Conservation (phyloP, 495 filamentous ascomycete species). For the Aspergillus haitiensis region DNA sequence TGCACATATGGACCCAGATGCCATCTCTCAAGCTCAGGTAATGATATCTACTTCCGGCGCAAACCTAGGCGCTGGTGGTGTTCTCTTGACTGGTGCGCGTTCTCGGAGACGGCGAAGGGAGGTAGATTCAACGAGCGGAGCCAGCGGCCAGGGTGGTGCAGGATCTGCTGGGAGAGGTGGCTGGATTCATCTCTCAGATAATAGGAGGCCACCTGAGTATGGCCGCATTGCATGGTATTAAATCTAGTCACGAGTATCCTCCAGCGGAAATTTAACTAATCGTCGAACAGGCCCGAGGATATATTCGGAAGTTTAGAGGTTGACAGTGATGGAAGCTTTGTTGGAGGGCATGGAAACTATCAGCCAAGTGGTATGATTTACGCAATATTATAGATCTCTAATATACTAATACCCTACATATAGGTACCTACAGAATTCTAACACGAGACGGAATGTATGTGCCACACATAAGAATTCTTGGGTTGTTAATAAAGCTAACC, state of each 20-base stretch:
- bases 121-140: conserved; percentile 67
- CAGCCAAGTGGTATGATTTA: conserved; percentile 53
- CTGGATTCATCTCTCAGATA: conserved; percentile 85
- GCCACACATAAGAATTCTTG: background rate
- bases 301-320: conserved; percentile 93
- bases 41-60: conserved; percentile 78
- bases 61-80: conserved; percentile 63
- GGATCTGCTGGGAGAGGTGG: conserved; percentile 83
- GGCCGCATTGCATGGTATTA: conserved; percentile 76
- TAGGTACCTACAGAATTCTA: conserved; percentile 55
- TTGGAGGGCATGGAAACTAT: conserved; percentile 57
- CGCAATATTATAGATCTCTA: background rate
- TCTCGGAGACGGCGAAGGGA: conserved; percentile 39
- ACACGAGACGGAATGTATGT: conserved; percentile 64
- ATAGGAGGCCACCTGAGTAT: conserved; percentile 80
- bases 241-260: background rate
- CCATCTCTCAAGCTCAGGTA: conserved; percentile 72
- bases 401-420: conserved; percentile 14
- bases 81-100: conserved; percentile 55
- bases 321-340: conserved; percentile 72
- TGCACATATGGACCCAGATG: conserved; percentile 68
- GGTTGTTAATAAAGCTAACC: conserved; percentile 20
- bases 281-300: conserved; percentile 63
- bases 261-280: background rate
- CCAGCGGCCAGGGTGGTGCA: conserved; percentile 77